Evolutionary conservation across 2,329 filamentous ascomycete species (phyloP).

Genomic region (Colletotrichum agaves): DNA sequence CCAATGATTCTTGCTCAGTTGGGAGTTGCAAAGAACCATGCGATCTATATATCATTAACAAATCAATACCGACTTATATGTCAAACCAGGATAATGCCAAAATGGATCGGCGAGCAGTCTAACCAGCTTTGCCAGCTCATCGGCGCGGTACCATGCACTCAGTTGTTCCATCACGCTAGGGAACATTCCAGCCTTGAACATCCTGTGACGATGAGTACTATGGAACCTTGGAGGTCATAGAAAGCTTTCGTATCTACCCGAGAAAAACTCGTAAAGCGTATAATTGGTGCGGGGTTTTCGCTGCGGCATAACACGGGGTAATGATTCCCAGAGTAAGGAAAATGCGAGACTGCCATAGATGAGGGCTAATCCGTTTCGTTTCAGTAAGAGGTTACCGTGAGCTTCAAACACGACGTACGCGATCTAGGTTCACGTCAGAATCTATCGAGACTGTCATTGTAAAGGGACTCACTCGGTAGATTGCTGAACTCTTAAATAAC

Average conservation of each 20-base stretch:
- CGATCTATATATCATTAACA: too few species aligned
- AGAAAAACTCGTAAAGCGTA: slow-evolving; percentile 53
- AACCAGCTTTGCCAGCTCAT: slow-evolving; percentile 54
- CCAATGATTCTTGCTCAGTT: slow-evolving; percentile 50
- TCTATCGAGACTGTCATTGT: too few species aligned
- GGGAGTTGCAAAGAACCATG: slow-evolving; percentile 43
- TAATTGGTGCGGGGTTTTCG: slow-evolving; percentile 50
- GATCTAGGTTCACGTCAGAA: slow-evolving; percentile 42
- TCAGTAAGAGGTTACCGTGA: slow-evolving; percentile 52
- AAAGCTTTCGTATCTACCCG: slow-evolving; percentile 39
- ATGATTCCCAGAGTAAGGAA: slow-evolving; percentile 51
- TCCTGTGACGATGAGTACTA: not conserved
- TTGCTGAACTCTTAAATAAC: slow-evolving; percentile 39
- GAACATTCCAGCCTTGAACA: slow-evolving; percentile 55
- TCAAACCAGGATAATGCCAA: too few species aligned
- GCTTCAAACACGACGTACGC: slow-evolving; percentile 53
- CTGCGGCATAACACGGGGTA: slow-evolving; percentile 51
- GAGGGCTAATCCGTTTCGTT: slow-evolving; percentile 50
- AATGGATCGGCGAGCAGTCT: slow-evolving; percentile 48
- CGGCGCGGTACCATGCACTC: slow-evolving; percentile 55
- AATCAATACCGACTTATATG: too few species aligned
- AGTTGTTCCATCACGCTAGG: slow-evolving; percentile 54
- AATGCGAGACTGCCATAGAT: slow-evolving; percentile 50
- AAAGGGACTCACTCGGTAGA: slow-evolving; percentile 8
- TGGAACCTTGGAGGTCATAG: not conserved